Percentiles rank a stretch among this genome's conserved stretches.
These are phyloP conservation scores for Teratosphaeria gauchensis DNA, from an alignment of 2,329 filamentous ascomycete species.

Conservation along the genomic window DNA sequence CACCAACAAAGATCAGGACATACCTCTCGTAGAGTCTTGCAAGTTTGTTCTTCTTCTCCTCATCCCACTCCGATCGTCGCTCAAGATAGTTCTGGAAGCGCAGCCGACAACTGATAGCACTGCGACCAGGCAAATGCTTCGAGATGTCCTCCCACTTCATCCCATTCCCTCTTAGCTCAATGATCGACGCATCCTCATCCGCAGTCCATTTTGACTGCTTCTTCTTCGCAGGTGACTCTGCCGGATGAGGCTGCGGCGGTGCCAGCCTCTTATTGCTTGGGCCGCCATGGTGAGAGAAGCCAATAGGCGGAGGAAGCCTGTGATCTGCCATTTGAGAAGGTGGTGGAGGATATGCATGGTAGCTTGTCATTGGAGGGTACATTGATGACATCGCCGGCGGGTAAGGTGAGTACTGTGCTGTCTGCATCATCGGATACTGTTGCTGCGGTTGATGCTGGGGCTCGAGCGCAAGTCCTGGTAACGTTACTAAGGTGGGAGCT, in stretches of 20 bases:
- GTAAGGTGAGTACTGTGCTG: constrained; percentile 17
- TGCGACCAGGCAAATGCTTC: constrained; percentile 78
- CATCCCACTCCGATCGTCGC: constrained; percentile 86
- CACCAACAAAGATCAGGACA: constrained; percentile 19
- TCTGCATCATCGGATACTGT: constrained; percentile 20
- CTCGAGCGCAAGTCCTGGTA: constrained; percentile 11
- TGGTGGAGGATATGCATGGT: constrained; percentile 18
- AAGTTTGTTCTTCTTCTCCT: constrained; percentile 94
- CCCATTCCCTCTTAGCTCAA: constrained; percentile 75
- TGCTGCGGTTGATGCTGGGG: constrained; percentile 8
- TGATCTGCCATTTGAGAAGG: constrained; percentile 16
- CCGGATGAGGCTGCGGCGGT: constrained; percentile 37
- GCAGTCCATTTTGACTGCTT: constrained; percentile 96
- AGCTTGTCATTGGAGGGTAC: constrained; percentile 19
- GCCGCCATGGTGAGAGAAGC: constrained; percentile 31
- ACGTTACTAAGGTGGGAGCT: constrained; percentile 13
- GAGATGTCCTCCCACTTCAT: constrained; percentile 99
- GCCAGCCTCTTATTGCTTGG: constrained; percentile 30
- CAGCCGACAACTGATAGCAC: constrained; percentile 84
- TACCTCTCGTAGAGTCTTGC: constrained; percentile 92
- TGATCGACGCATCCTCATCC: constrained; percentile 88
- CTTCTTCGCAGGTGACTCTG: constrained; percentile 69
- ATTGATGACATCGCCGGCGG: constrained; percentile 8
- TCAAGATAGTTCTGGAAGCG: constrained; percentile 98
- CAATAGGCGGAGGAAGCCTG: constrained; percentile 16